These are phyloP conservation scores for Viridothelium virens DNA, from an alignment of 495 filamentous ascomycete genomes.

Conservation along the genomic window DNA sequence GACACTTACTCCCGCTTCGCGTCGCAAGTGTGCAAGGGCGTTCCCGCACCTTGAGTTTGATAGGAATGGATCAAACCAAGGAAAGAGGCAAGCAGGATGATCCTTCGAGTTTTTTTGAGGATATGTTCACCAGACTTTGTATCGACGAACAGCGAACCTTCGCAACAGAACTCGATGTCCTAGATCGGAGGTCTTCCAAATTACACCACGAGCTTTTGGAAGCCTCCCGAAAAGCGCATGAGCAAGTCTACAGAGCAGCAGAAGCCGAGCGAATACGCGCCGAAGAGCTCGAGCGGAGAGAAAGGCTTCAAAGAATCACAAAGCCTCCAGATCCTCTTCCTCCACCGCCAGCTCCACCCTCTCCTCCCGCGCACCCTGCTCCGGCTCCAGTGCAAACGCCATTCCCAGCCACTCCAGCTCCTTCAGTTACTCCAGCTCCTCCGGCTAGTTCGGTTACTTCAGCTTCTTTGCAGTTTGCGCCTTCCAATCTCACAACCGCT, in stretches of 20 bases:
- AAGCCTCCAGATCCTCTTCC: constrained; percentile 2
- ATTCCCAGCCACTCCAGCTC: neutral
- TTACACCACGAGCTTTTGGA: constrained; percentile 3
- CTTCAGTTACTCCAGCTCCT: neutral
- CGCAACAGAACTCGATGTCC: neutral
- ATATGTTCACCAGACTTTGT: neutral
- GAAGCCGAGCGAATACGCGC: constrained; percentile 2
- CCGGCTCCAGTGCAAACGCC: neutral
- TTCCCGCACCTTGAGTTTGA: neutral
- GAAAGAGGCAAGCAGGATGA: neutral
- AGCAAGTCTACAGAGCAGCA: constrained; percentile 4
- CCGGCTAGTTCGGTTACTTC: neutral
- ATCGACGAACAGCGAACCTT: constrained; percentile 7
- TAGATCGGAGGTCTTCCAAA: neutral
- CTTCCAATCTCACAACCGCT: neutral
- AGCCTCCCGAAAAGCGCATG: neutral
- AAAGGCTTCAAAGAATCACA: neutral
- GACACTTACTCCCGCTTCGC: too few species aligned
- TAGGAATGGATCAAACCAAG: constrained; percentile 3
- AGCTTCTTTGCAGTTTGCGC: too few species aligned
- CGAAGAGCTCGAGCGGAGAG: constrained; percentile 1
- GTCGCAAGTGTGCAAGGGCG: too few species aligned
- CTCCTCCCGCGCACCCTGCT: neutral
- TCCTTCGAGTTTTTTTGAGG: constrained; percentile 5
- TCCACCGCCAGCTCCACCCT: neutral